A percentile compares a stretch with the other conserved stretches of the same genome.
These are phyloP conservation scores for Solanum medicagineum DNA, from an alignment of 257 asterid genomes.

Conservation along the genomic window DNA sequence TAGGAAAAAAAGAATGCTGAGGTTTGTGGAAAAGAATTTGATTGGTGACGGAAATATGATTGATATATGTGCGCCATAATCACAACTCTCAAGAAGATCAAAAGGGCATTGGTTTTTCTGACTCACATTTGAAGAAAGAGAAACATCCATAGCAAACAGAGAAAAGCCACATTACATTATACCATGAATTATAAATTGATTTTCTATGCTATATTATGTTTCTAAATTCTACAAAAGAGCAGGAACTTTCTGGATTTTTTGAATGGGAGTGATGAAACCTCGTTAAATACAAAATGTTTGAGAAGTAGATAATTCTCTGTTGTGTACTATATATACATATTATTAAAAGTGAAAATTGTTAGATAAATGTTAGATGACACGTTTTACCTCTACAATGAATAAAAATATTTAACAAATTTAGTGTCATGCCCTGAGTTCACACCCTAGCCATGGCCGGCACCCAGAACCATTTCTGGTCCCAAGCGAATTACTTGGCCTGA, in stretches of 20 bases:
- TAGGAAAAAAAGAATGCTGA: neutral
- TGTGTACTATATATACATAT: too few species aligned
- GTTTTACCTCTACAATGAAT: too few species aligned
- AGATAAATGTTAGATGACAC: too few species aligned
- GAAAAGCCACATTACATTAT: neutral
- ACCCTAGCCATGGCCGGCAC: too few species aligned
- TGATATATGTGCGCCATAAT: neutral
- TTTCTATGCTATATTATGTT: neutral
- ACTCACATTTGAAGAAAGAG: neutral
- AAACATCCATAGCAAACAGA: too few species aligned
- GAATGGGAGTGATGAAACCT: neutral
- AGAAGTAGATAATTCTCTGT: too few species aligned
- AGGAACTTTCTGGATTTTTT: neutral
- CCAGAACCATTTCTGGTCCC: too few species aligned
- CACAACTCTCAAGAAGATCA: too few species aligned
- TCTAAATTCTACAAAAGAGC: neutral
- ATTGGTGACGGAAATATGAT: neutral
- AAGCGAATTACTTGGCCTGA: too few species aligned
- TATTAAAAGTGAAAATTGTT: too few species aligned
- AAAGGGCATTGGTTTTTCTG: neutral
- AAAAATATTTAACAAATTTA: too few species aligned
- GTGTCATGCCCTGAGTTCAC: too few species aligned
- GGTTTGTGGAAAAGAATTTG: neutral
- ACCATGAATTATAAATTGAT: neutral
- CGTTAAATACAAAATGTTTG: neutral